Conservation (phyloP, 768 basidiomycete species). For the Auricularia auricula-judae region DNA sequence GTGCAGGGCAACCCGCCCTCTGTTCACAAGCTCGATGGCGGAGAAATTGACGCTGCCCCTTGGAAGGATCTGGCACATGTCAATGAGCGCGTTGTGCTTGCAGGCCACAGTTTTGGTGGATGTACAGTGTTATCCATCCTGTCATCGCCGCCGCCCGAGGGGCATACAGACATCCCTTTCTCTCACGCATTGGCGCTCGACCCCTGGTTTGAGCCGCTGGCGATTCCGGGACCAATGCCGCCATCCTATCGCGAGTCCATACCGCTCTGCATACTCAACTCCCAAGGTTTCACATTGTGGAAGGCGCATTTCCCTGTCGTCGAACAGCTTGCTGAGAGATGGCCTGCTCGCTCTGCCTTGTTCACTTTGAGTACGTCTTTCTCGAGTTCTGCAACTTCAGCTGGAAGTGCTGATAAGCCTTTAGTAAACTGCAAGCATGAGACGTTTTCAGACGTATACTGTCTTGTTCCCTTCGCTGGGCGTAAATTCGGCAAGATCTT, state of each 20-base stretch:
- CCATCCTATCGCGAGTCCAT: constrained; percentile 6
- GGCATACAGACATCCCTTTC: constrained; percentile 38
- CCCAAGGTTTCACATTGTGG: constrained; percentile 73
- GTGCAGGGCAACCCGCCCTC: constrained; percentile 24
- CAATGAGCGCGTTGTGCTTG: constrained; percentile 26
- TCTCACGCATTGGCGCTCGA: constrained; percentile 55
- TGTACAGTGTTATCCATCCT: constrained; percentile 45
- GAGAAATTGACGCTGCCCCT: constrained; percentile 38
- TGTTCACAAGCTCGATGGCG: constrained; percentile 38
- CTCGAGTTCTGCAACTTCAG: background rate
- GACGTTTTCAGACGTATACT: constrained; percentile 4
- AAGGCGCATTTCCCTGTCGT: constrained; percentile 56
- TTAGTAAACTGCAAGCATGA: constrained; percentile 3
- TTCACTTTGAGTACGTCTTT: background rate
- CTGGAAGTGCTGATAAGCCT: background rate
- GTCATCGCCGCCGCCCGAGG: constrained; percentile 33
- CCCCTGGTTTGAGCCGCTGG: constrained; percentile 76
- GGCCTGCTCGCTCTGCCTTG: constrained; percentile 20
- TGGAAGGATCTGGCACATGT: constrained; percentile 16
- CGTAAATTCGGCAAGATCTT: background rate
- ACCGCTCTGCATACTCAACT: constrained; percentile 59
- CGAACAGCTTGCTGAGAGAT: constrained; percentile 38
- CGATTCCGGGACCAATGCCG: constrained; percentile 39
- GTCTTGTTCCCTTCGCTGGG: constrained; percentile 1
- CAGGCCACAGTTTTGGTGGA: constrained; percentile 49